These are phyloP conservation scores for Heritiera littoralis DNA, from an alignment of 345 rosid species.

Conservation along the genomic window DNA sequence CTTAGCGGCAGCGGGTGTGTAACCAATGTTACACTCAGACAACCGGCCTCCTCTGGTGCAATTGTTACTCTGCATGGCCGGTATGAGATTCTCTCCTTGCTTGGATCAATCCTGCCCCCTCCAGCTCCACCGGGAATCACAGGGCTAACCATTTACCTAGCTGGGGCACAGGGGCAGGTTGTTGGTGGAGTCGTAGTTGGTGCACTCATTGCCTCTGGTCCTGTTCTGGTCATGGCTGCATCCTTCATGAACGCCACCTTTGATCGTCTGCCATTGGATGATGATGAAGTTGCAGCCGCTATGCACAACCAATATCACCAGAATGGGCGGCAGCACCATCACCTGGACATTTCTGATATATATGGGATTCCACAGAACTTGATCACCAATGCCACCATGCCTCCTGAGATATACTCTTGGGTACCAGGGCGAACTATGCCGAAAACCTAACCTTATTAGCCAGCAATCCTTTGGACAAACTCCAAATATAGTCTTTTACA, in stretches of 20 bases:
- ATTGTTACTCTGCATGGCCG: slow-evolving; percentile 93
- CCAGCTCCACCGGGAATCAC: slow-evolving; percentile 88
- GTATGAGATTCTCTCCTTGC: slow-evolving; percentile 87
- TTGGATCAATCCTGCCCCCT: slow-evolving; percentile 87
- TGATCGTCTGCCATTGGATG: slow-evolving; percentile 85
- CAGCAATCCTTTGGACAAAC: slow-evolving; percentile 5
- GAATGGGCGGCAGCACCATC: slow-evolving; percentile 53
- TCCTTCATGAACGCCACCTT: slow-evolving; percentile 91
- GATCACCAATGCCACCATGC: slow-evolving; percentile 51
- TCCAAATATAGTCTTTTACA: slow-evolving; percentile 12
- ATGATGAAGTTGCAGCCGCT: slow-evolving; percentile 54
- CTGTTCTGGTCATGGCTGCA: slow-evolving; percentile 85
- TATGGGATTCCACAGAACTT: slow-evolving; percentile 71
- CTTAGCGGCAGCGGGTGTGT: slow-evolving; percentile 90
- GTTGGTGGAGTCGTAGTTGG: slow-evolving; percentile 92
- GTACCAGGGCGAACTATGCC: slow-evolving; percentile 48
- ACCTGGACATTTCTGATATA: slow-evolving; percentile 55
- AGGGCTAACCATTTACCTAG: slow-evolving; percentile 79
- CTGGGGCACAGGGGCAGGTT: slow-evolving; percentile 92
- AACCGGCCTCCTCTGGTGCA: slow-evolving; percentile 75
- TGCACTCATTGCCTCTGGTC: slow-evolving; percentile 86
- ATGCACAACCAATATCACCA: slow-evolving; percentile 59
- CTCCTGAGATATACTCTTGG: slow-evolving; percentile 73
- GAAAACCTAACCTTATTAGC: slow-evolving; percentile 38
- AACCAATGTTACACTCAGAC: slow-evolving; percentile 80